Percentiles rank a stretch among this genome's conserved stretches.
phyloP scores from a whole-genome alignment of 139 green algal genomes.

The Auxenochlorella protothecoides region DNA sequence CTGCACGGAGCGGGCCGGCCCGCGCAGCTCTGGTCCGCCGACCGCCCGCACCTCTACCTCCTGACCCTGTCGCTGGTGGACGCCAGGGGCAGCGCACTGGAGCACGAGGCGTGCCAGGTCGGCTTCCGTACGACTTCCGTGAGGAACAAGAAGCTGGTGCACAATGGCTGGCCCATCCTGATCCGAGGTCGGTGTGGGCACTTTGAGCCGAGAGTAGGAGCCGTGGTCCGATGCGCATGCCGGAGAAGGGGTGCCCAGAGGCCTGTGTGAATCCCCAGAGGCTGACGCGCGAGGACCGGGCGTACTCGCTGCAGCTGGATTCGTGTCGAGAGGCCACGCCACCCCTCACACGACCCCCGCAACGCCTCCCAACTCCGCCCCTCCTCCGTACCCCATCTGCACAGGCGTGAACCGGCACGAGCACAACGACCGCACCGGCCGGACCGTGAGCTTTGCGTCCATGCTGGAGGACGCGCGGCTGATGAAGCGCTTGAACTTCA shows the following conservation, averaged over 20 bases:
- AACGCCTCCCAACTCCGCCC: no score
- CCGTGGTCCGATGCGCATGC: no score
- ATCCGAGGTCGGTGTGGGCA: conserved; percentile 22
- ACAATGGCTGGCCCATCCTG: conserved; percentile 74
- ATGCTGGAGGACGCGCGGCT: conserved; percentile 69
- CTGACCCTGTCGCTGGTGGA: conserved; percentile 56
- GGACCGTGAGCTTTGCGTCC: conserved; percentile 28
- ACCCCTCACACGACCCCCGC: no score
- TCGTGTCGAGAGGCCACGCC: no score
- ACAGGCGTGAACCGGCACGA: conserved; percentile 90
- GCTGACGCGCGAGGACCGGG: no score
- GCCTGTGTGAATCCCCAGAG: no score
- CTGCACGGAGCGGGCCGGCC: background rate
- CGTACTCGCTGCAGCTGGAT: no score
- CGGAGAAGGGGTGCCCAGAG: no score
- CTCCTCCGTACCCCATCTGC: no score
- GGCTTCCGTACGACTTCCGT: conserved; percentile 71
- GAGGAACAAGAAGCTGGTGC: conserved; percentile 47
- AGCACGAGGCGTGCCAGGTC: conserved; percentile 76
- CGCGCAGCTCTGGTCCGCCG: conserved; percentile 65
- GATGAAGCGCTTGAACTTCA: conserved; percentile 94
- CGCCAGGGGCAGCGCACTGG: conserved; percentile 21
- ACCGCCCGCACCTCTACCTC: conserved; percentile 72
- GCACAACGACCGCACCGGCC: conserved; percentile 60
- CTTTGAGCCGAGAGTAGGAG: no score